Conservation (phyloP, 352 stramenopile species). For the Phytophthora megakarya region DNA sequence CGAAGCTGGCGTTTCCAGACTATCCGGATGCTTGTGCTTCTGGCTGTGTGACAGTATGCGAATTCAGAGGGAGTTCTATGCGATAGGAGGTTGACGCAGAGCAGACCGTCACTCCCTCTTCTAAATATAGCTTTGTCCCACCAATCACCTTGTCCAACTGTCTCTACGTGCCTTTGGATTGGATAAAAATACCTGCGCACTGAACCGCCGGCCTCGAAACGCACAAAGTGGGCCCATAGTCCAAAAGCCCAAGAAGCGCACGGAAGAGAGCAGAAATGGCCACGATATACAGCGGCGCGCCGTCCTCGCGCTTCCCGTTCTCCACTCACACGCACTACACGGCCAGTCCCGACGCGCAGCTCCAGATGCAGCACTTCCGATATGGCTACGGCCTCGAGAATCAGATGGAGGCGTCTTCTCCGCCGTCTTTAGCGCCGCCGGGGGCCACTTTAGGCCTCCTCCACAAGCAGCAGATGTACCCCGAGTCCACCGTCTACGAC, state of each 20-base stretch:
- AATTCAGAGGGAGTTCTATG: background rate
- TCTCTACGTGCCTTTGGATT: constrained; percentile 20
- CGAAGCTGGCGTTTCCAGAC: constrained; percentile 4
- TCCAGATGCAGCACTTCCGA: constrained; percentile 64
- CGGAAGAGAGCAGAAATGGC: constrained; percentile 45
- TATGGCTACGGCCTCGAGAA: constrained; percentile 61
- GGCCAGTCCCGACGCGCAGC: constrained; percentile 49
- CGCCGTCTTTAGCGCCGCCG: constrained; percentile 41
- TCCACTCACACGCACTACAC: constrained; percentile 70
- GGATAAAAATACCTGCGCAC: constrained; percentile 24
- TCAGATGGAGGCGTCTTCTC: constrained; percentile 38
- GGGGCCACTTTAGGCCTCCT: constrained; percentile 46
- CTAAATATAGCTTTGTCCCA: background rate
- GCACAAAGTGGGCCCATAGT: constrained; percentile 23
- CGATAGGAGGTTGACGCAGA: constrained; percentile 1
- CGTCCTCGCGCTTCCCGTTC: constrained; percentile 68
- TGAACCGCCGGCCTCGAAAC: constrained; percentile 30
- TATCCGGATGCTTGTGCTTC: background rate
- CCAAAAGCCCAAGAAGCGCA: constrained; percentile 29
- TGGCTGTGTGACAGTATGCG: no score
- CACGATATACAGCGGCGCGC: constrained; percentile 71
- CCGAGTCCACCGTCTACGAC: constrained; percentile 35
- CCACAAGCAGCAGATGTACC: constrained; percentile 45
- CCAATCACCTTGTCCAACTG: constrained; percentile 12
- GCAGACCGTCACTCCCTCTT: background rate